Evolutionary conservation across 1,139 yeast genomes (phyloP).

Genomic region (Magnusiomyces ingens): DNA sequence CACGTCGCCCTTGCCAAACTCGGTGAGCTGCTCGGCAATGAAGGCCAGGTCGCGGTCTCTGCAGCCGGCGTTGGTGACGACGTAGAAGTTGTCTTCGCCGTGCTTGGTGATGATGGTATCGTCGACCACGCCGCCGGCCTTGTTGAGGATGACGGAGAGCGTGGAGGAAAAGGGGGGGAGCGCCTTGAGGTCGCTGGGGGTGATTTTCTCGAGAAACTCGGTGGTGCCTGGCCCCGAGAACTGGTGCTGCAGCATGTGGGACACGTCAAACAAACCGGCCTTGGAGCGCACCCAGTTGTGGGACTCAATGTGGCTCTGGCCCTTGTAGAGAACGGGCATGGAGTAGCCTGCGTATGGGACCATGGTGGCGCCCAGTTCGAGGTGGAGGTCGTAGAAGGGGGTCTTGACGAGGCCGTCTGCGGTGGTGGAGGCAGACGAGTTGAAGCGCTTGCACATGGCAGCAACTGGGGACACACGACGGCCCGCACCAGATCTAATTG

Average conservation of each 20-base stretch:
- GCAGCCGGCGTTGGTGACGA: conserved; percentile 98
- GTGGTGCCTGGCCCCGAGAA: conserved; percentile 63
- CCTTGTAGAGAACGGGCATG: conserved; percentile 86
- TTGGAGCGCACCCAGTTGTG: conserved; percentile 88
- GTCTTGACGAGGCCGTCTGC: conserved; percentile 42
- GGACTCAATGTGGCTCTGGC: conserved; percentile 81
- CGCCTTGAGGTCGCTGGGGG: conserved; percentile 71
- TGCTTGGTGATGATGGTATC: conserved; percentile 89
- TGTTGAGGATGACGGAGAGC: conserved; percentile 69
- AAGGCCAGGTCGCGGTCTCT: conserved; percentile 71
- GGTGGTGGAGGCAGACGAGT: conserved; percentile 6
- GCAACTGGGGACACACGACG: conserved; percentile 1
- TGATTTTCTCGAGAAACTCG: conserved; percentile 65
- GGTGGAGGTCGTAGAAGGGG: conserved; percentile 75
- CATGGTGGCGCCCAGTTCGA: conserved; percentile 76
- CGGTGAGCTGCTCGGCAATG: conserved; percentile 47
- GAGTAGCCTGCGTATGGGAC: conserved; percentile 92
- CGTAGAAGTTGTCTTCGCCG: conserved; percentile 66
- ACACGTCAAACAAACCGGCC: conserved; percentile 91
- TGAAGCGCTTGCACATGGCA: conserved; percentile 10
- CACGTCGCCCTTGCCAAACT: conserved; percentile 33
- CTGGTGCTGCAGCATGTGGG: conserved; percentile 92
- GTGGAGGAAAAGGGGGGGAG: conserved; percentile 59
- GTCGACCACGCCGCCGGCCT: conserved; percentile 72
- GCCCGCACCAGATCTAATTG: too few species aligned